Evolutionary conservation across 192 early-diverging fungal species (phyloP).

Genomic region (Gamsiella multidivaricata): DNA sequence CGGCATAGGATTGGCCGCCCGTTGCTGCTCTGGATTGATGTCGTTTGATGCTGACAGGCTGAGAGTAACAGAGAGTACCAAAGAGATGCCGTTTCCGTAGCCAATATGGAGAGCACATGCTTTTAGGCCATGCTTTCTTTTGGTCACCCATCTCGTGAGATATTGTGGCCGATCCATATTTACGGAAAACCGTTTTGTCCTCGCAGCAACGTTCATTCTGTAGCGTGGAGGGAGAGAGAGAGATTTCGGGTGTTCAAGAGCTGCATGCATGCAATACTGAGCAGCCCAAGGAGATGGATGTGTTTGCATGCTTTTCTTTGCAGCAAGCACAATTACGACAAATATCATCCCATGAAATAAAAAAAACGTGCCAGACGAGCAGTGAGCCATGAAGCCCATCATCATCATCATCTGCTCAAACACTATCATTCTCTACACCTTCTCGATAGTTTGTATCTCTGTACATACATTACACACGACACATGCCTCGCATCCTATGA

Average conservation of each 20-base stretch:
- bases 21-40: background rate
- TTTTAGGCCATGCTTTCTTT: slow-evolving; percentile 6
- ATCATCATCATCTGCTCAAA: background rate
- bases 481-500: too few species aligned
- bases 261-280: too few species aligned
- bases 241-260: too few species aligned
- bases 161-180: too few species aligned
- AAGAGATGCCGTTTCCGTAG: slow-evolving; percentile 3
- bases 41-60: background rate
- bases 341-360: too few species aligned
- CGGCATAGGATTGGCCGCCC: background rate
- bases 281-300: too few species aligned
- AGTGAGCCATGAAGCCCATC: background rate
- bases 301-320: too few species aligned
- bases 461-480: too few species aligned
- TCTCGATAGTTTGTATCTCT: background rate
- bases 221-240: too few species aligned
- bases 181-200: too few species aligned
- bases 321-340: too few species aligned
- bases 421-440: background rate
- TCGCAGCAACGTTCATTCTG: too few species aligned
- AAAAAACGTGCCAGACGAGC: background rate
- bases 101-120: slow-evolving; percentile 15
- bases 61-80: background rate
- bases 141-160: background rate